A percentile compares a stretch with the other conserved stretches of the same genome.
Conservation (phyloP, 257 asterid species). For the Prunella vulgaris region DNA sequence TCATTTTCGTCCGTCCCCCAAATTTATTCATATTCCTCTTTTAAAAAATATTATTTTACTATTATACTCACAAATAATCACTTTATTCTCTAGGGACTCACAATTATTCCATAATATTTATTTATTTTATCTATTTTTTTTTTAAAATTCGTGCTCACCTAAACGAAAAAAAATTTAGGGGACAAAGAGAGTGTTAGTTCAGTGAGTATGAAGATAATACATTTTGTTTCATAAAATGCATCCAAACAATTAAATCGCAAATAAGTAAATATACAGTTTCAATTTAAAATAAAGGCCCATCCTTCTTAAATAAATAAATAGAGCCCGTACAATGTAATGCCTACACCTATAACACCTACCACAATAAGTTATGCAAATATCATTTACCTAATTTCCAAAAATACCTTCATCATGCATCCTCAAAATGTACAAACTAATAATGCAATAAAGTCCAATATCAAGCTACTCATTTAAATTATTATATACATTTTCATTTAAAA, state of each 20-base stretch:
- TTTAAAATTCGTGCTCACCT: too few species aligned
- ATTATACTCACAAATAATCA: too few species aligned
- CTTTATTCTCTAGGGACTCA: too few species aligned
- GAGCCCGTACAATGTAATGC: neutral
- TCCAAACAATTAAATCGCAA: neutral
- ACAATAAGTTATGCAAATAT: neutral
- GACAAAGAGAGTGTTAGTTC: too few species aligned
- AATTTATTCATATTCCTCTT: too few species aligned
- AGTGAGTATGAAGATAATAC: too few species aligned
- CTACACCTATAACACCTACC: conserved; percentile 1
- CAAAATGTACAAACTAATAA: neutral
- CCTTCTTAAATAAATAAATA: neutral
- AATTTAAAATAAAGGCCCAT: neutral
- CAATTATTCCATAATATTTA: too few species aligned
- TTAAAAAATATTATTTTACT: too few species aligned
- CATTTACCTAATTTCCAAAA: neutral
- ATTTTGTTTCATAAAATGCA: neutral
- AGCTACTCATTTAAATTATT: neutral
- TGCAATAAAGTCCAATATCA: conserved; percentile 1
- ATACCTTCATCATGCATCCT: neutral
- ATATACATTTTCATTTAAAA: neutral
- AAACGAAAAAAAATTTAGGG: too few species aligned
- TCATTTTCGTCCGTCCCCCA: too few species aligned
- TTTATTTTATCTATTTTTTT: too few species aligned
- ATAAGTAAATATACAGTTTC: neutral